phyloP scores from a whole-genome alignment of 257 asterid genomes.

The Capsicum chinense region DNA sequence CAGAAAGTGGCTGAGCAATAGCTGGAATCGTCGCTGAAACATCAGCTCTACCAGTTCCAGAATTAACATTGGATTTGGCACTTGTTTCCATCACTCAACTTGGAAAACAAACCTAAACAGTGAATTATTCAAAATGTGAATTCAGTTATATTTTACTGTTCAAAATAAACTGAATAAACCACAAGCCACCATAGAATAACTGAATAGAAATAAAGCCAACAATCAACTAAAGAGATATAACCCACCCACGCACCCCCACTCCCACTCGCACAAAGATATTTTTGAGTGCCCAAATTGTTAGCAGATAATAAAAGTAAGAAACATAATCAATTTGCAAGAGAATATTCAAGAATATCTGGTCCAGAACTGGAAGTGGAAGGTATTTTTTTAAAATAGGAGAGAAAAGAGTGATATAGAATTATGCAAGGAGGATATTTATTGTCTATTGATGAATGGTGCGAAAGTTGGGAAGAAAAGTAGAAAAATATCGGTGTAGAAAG shows the following conservation, averaged over 20 bases:
- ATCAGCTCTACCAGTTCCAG: slow-evolving; percentile 39
- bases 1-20: slow-evolving; percentile 71
- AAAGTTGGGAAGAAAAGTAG: neutral
- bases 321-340: neutral
- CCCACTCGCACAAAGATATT: neutral
- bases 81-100: slow-evolving; percentile 48
- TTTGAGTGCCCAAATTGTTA: neutral
- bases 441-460: neutral
- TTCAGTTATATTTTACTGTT: neutral
- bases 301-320: neutral
- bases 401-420: neutral
- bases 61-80: slow-evolving; percentile 42
- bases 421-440: neutral
- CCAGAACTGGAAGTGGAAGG: neutral
- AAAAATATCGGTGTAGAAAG: neutral
- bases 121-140: neutral
- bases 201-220: neutral
- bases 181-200: neutral
- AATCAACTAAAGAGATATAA: neutral
- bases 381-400: neutral
- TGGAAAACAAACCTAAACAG: neutral
- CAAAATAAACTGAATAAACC: neutral
- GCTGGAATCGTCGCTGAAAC: slow-evolving; percentile 39
- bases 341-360: neutral
- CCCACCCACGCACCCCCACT: too few relatives aligned